These are phyloP conservation scores for Pseudogymnoascus sp. DNA, from an alignment of 2,329 filamentous ascomycete genomes.

Conservation along the genomic window DNA sequence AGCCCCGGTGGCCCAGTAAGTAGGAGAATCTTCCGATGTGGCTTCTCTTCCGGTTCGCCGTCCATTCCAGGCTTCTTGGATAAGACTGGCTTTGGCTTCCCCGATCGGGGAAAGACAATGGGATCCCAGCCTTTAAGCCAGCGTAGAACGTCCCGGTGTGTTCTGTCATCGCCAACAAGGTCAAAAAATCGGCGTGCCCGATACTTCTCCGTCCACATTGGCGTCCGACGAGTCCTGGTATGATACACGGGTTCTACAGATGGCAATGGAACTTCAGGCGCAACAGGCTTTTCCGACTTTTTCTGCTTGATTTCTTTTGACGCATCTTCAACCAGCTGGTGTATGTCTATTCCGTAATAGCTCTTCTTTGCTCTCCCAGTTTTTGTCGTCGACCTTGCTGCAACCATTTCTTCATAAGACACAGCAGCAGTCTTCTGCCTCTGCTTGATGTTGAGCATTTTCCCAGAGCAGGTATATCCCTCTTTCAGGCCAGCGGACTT, in stretches of 20 bases:
- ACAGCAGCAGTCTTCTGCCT: conserved; percentile 39
- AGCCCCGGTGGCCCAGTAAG: conserved; percentile 86
- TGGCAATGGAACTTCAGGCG: conserved; percentile 26
- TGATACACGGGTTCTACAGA: conserved; percentile 31
- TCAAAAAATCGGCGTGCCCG: conserved; percentile 87
- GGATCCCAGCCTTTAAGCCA: conserved; percentile 95
- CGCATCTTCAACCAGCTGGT: conserved; percentile 67
- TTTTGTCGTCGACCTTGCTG: conserved; percentile 56
- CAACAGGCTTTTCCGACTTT: conserved; percentile 31
- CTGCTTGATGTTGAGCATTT: conserved; percentile 45
- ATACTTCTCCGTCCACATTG: conserved; percentile 97
- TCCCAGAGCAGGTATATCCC: conserved; percentile 37
- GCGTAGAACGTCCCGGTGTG: conserved; percentile 78
- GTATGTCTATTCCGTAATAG: conserved; percentile 91
- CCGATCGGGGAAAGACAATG: conserved; percentile 70
- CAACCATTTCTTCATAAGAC: conserved; percentile 60
- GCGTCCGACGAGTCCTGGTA: conserved; percentile 31
- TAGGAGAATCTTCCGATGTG: conserved; percentile 80
- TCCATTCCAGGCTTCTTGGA: conserved; percentile 34
- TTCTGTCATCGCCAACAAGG: conserved; percentile 87
- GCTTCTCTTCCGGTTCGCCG: conserved; percentile 57
- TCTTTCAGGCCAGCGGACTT: conserved; percentile 11
- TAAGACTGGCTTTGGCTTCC: conserved; percentile 46
- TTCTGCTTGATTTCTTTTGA: conserved; percentile 36
- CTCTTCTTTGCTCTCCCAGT: conserved; percentile 62